Conservation (phyloP, 306 rosid species). For the Glycyrrhiza uralensis region DNA sequence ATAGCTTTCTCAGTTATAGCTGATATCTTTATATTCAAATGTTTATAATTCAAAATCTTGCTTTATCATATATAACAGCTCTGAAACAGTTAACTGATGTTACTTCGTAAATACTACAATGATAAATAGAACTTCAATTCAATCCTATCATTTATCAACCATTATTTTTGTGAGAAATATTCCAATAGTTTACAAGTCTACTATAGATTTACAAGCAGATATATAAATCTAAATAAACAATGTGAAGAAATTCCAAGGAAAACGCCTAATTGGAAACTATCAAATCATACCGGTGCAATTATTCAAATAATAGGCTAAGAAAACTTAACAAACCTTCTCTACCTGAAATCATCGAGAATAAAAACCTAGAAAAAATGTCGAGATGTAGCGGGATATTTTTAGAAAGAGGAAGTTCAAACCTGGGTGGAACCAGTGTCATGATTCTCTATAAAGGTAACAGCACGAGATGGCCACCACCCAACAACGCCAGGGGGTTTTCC, state of each 20-base stretch:
- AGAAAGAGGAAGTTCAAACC: slow-evolving; percentile 46
- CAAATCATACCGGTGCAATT: neutral
- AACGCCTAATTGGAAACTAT: slow-evolving; percentile 1
- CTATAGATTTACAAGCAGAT: neutral
- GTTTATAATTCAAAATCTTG: no score
- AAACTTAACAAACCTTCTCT: neutral
- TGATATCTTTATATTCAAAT: no score
- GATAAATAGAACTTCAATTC: no score
- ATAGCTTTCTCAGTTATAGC: no score
- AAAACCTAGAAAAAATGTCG: neutral
- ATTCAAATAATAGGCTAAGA: neutral
- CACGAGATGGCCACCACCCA: slow-evolving; percentile 99
- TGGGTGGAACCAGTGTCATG: slow-evolving; percentile 98
- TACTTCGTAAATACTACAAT: no score
- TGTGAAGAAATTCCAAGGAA: neutral
- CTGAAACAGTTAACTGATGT: no score
- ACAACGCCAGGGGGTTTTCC: slow-evolving; percentile 90
- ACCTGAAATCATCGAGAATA: neutral
- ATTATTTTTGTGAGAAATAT: no score
- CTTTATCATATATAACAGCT: no score
- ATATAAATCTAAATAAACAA: neutral
- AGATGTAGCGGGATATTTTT: neutral
- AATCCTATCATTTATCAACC: no score
- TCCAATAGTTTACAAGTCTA: neutral
- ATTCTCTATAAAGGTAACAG: slow-evolving; percentile 85